Conservation (phyloP, 352 stramenopile species). For the Stramenopiles sp. region DNA sequence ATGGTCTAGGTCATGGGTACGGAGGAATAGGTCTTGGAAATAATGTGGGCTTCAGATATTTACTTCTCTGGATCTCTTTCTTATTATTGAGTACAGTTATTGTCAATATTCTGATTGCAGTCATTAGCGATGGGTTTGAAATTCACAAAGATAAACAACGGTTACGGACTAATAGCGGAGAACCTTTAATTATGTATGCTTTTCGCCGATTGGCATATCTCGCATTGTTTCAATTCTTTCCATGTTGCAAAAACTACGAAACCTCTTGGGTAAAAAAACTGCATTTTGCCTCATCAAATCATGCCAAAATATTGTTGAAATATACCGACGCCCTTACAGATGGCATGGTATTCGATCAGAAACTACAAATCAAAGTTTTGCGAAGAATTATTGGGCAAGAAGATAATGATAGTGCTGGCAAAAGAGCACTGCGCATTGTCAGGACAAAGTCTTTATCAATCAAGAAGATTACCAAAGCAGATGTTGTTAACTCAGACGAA, state of each 20-base stretch:
- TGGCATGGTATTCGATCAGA: slow-evolving; percentile 11
- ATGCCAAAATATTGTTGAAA: slow-evolving; percentile 9
- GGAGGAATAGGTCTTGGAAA: slow-evolving; percentile 4
- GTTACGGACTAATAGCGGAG: not conserved
- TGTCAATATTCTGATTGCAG: slow-evolving; percentile 12
- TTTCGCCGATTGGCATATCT: not conserved
- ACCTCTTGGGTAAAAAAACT: not conserved
- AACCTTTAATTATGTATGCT: slow-evolving; percentile 8
- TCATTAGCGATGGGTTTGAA: slow-evolving; percentile 11
- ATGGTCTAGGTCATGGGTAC: not conserved
- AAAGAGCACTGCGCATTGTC: not conserved
- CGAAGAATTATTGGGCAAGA: not conserved
- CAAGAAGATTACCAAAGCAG: slow-evolving; percentile 1
- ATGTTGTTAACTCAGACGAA: not conserved
- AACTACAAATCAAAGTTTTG: slow-evolving; percentile 1
- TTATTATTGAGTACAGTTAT: slow-evolving; percentile 10
- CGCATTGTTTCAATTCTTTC: not conserved
- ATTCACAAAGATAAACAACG: slow-evolving; percentile 6
- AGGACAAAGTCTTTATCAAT: not conserved
- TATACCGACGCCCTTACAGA: slow-evolving; percentile 2
- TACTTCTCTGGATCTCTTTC: not conserved
- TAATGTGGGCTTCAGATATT: not conserved
- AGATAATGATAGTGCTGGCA: not conserved
- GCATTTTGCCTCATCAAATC: not conserved
- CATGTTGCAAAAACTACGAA: slow-evolving; percentile 6